Conservation (phyloP, 2,329 filamentous ascomycete genomes). For the Cadophora malorum region DNA sequence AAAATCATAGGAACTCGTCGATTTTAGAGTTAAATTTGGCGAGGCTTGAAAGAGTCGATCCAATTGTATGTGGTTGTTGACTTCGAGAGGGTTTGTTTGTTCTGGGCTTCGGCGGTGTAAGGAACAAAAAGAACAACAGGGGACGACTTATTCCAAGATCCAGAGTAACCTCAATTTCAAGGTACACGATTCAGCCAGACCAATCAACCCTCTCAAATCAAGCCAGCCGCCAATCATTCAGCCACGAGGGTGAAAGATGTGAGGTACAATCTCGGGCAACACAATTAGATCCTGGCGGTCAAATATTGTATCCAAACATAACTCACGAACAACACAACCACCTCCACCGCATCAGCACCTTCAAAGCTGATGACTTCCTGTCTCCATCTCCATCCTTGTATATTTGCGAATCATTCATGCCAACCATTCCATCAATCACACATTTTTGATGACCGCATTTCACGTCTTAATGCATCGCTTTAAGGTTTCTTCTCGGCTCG, state of each 20-base stretch:
- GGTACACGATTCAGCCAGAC: neutral
- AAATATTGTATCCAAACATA: conserved; percentile 6
- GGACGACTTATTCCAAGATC: neutral
- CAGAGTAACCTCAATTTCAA: neutral
- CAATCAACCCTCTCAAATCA: neutral
- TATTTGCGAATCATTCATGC: conserved; percentile 1
- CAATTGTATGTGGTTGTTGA: neutral
- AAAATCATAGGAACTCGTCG: neutral
- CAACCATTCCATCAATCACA: conserved; percentile 1
- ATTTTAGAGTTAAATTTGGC: neutral
- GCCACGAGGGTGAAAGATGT: neutral
- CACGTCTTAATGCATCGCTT: conserved; percentile 3
- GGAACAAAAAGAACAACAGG: neutral
- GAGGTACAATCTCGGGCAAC: conserved; percentile 7
- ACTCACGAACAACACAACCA: neutral
- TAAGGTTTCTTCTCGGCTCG: conserved; percentile 6
- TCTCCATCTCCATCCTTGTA: neutral
- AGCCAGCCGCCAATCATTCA: conserved; percentile 2
- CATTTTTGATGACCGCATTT: conserved; percentile 9
- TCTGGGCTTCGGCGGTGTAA: conserved; percentile 4
- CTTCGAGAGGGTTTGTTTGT: neutral
- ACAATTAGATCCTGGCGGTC: neutral
- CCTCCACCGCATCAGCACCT: neutral
- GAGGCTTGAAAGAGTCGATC: neutral
- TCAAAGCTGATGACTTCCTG: conserved; percentile 3